phyloP scores from a whole-genome alignment of 129 eudicot genomes.

The Escallonia herrerae region DNA sequence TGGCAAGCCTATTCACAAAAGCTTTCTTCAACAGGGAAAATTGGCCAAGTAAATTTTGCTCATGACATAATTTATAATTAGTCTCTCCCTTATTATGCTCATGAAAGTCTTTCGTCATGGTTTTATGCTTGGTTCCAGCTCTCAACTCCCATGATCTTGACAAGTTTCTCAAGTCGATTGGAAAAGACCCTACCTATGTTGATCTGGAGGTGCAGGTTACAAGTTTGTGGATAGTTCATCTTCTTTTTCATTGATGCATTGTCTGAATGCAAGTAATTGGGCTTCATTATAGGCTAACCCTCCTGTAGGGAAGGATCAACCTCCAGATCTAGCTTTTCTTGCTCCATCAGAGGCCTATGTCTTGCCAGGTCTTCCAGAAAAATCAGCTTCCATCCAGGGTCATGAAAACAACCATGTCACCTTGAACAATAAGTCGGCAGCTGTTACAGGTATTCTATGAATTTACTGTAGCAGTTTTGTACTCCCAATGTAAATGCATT shows the following conservation, averaged over 20 bases:
- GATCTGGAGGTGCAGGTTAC: conserved; percentile 70
- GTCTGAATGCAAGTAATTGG: conserved; percentile 10
- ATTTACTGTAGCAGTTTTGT: too few relatives aligned
- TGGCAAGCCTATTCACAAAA: too few relatives aligned
- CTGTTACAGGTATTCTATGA: conserved; percentile 29
- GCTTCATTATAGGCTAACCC: conserved; percentile 67
- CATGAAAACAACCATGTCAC: conserved; percentile 23
- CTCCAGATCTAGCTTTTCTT: conserved; percentile 83
- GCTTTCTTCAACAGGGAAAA: too few relatives aligned
- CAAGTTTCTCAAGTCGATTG: conserved; percentile 67
- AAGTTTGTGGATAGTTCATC: not conserved
- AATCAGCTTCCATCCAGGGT: conserved; percentile 37
- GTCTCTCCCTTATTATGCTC: not conserved
- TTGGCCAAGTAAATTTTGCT: too few relatives aligned
- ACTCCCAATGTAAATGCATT: too few relatives aligned
- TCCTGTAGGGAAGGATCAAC: conserved; percentile 86
- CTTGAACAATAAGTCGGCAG: conserved; percentile 27
- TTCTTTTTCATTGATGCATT: not conserved
- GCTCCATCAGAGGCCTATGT: conserved; percentile 65
- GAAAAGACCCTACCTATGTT: conserved; percentile 67
- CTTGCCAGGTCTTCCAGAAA: conserved; percentile 27
- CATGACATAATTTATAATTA: not conserved
- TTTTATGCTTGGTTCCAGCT: conserved; percentile 38
- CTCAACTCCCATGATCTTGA: conserved; percentile 53
- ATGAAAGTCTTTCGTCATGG: not conserved